These are phyloP conservation scores for Chaetomiaceae sp. DNA, from an alignment of 2,329 filamentous ascomycete species.

Conservation along the genomic window DNA sequence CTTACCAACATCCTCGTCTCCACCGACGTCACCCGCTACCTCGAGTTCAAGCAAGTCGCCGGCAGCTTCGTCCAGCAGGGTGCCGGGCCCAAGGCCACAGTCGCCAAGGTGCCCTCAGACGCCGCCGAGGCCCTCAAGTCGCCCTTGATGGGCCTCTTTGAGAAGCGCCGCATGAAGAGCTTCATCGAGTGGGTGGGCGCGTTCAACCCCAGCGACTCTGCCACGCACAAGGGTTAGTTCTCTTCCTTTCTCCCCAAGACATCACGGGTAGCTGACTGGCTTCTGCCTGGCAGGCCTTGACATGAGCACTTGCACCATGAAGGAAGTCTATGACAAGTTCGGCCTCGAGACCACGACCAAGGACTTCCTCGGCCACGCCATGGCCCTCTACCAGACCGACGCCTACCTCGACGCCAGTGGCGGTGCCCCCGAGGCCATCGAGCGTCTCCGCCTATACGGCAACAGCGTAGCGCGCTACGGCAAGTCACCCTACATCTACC, in stretches of 20 bases:
- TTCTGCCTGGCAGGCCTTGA: constrained; percentile 62
- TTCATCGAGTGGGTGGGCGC: constrained; percentile 94
- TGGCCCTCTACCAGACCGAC: constrained; percentile 92
- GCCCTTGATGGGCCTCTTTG: constrained; percentile 92
- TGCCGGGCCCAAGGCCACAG: constrained; percentile 73
- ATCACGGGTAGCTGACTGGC: background rate
- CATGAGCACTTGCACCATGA: constrained; percentile 78
- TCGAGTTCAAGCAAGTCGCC: constrained; percentile 91
- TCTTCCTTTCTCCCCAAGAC: background rate
- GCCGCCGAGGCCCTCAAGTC: constrained; percentile 86
- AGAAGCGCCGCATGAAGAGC: constrained; percentile 94
- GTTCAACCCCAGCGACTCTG: constrained; percentile 76
- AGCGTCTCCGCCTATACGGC: constrained; percentile 91
- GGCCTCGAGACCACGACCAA: constrained; percentile 82
- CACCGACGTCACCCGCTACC: constrained; percentile 83
- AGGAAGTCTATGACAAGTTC: constrained; percentile 98
- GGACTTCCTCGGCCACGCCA: constrained; percentile 96
- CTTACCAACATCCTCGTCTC: constrained; percentile 97
- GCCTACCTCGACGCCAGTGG: constrained; percentile 74
- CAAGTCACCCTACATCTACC: constrained; percentile 99
- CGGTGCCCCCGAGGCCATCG: constrained; percentile 75
- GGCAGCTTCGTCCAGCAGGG: constrained; percentile 96
- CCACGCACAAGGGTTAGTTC: constrained; percentile 81
- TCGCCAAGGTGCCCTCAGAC: constrained; percentile 95
- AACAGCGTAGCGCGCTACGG: constrained; percentile 97